phyloP scores from a whole-genome alignment of 148 eudicot species.

The Silene latifolia region DNA sequence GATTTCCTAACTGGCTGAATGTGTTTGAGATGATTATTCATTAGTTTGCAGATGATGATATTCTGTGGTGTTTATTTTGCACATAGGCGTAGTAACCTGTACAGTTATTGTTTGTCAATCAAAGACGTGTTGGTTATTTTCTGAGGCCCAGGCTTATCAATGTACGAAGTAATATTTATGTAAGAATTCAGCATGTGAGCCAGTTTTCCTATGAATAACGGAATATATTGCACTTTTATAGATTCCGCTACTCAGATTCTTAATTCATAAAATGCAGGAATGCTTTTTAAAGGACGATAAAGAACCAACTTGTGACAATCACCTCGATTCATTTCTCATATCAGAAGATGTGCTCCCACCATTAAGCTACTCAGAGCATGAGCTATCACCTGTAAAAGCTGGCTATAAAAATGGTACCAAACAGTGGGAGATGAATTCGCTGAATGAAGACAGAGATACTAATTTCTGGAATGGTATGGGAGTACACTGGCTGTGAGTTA shows the following conservation, averaged over 20 bases:
- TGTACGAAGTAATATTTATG: not conserved
- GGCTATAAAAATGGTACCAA: conserved; percentile 16
- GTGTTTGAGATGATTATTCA: not conserved
- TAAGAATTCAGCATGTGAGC: not conserved
- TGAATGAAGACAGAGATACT: conserved; percentile 21
- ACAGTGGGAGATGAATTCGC: conserved; percentile 18
- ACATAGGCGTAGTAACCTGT: too few relatives aligned
- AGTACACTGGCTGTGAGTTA: not conserved
- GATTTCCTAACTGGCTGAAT: not conserved
- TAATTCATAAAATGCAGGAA: conserved; percentile 16
- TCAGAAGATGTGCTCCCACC: conserved; percentile 15
- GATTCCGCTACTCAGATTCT: conserved; percentile 15
- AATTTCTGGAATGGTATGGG: conserved; percentile 29
- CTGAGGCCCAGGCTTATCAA: not conserved
- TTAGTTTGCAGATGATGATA: conserved; percentile 1
- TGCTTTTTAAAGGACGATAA: conserved; percentile 20
- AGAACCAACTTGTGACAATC: conserved; percentile 13
- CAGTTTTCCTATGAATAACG: not conserved
- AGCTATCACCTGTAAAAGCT: conserved; percentile 17
- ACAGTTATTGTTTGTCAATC: too few relatives aligned
- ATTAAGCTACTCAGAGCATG: conserved; percentile 11
- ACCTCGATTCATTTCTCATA: conserved; percentile 19
- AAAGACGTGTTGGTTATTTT: not conserved
- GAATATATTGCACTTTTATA: conserved; percentile 1
- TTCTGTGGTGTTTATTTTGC: not conserved